phyloP scores from a whole-genome alignment of 441 rosid species.

The Biscutella auriculata region DNA sequence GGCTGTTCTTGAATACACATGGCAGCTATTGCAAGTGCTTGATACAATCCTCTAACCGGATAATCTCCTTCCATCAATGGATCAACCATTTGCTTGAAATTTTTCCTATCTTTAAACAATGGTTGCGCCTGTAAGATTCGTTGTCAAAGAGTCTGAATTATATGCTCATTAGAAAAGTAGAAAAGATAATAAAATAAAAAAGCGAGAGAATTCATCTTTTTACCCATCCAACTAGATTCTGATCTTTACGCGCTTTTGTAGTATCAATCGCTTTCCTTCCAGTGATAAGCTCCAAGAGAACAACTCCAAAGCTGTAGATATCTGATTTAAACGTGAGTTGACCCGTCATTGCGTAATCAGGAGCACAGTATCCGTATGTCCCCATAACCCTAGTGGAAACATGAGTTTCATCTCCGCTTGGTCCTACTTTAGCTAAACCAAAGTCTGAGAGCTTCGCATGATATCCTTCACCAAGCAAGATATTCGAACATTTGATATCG shows the following conservation, averaged over 20 bases:
- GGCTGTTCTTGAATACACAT: conserved; percentile 71
- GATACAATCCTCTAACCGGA: conserved; percentile 47
- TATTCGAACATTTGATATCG: conserved; percentile 51
- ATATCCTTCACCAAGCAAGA: conserved; percentile 40
- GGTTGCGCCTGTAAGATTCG: conserved; percentile 41
- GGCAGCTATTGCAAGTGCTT: conserved; percentile 58
- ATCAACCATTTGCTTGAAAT: conserved; percentile 43
- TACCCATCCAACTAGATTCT: conserved; percentile 59
- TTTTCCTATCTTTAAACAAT: conserved; percentile 44
- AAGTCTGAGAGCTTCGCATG: conserved; percentile 58
- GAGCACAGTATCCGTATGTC: conserved; percentile 63
- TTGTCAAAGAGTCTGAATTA: not conserved
- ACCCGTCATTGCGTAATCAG: conserved; percentile 71
- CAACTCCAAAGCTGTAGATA: conserved; percentile 57
- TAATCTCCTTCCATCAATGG: conserved; percentile 36
- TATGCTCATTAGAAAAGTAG: not conserved
- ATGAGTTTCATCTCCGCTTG: conserved; percentile 49
- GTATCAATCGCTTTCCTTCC: conserved; percentile 47
- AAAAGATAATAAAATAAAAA: not conserved
- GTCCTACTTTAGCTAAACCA: conserved; percentile 65
- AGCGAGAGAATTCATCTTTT: conserved; percentile 12
- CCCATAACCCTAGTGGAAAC: conserved; percentile 73
- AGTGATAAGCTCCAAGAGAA: conserved; percentile 53
- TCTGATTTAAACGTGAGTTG: conserved; percentile 59
- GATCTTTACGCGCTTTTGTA: conserved; percentile 29